Evolutionary conservation across 768 basidiomycete species (phyloP).

Genomic region (Mycena rebaudengoi): DNA sequence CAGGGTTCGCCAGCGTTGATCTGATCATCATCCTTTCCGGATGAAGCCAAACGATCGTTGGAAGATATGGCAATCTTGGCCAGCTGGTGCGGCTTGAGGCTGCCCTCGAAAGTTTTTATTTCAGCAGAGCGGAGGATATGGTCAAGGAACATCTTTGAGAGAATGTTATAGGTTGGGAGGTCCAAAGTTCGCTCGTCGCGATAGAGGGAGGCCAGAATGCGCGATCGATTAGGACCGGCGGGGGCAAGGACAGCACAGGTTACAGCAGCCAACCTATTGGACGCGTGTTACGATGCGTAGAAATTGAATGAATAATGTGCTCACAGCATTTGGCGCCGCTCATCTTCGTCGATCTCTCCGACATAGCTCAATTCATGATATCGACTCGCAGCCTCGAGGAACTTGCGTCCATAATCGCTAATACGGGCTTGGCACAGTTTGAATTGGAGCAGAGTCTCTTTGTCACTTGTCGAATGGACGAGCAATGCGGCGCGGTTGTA

Average conservation of each 20-base stretch:
- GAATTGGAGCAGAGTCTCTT: slow-evolving; percentile 82
- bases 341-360: slow-evolving; percentile 92
- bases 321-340: slow-evolving; percentile 90
- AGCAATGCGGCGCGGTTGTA: slow-evolving; percentile 95
- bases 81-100: slow-evolving; percentile 91
- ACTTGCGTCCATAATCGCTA: slow-evolving; percentile 90
- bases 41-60: slow-evolving; percentile 80
- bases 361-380: slow-evolving; percentile 97
- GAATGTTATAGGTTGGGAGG: slow-evolving; percentile 86
- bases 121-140: slow-evolving; percentile 93
- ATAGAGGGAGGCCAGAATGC: slow-evolving; percentile 90
- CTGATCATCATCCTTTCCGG: slow-evolving; percentile 64
- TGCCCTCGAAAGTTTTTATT: slow-evolving; percentile 88
- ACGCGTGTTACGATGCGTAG: slow-evolving; percentile 15
- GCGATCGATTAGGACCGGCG: slow-evolving; percentile 94
- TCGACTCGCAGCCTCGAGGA: slow-evolving; percentile 91
- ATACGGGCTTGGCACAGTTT: slow-evolving; percentile 96
- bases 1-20: slow-evolving; percentile 58
- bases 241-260: slow-evolving; percentile 97
- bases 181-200: slow-evolving; percentile 90
- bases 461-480: slow-evolving; percentile 81
- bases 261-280: slow-evolving; percentile 81
- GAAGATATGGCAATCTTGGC: slow-evolving; percentile 89
- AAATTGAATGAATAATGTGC: slow-evolving; percentile 36
- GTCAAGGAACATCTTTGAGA: slow-evolving; percentile 98